These are phyloP conservation scores for Mycosphaerella sp. DNA, from an alignment of 2,329 filamentous ascomycete species.

Conservation along the genomic window DNA sequence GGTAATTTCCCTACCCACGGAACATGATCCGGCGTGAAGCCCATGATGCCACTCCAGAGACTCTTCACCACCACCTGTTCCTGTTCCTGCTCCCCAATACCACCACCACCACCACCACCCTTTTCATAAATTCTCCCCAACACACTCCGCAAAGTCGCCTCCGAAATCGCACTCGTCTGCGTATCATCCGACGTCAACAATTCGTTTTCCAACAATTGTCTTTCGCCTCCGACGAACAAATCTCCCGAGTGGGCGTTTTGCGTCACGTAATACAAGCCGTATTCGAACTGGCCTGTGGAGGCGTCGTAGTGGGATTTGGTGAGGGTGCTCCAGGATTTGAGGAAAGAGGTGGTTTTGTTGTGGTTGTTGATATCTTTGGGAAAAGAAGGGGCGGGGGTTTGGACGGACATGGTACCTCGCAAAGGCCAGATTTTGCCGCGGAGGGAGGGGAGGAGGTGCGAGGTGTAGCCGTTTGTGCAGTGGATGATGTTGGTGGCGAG, in stretches of 20 bases:
- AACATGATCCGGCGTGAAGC: conserved; percentile 16
- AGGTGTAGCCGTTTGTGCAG: conserved; percentile 19
- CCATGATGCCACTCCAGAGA: conserved; percentile 19
- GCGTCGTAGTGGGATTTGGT: conserved; percentile 14
- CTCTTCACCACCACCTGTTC: conserved; percentile 12
- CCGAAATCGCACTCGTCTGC: conserved; percentile 8
- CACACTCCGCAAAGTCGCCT: conserved; percentile 10
- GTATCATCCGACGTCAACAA: conserved; percentile 17
- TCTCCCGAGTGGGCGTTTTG: conserved; percentile 18
- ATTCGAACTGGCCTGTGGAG: conserved; percentile 14
- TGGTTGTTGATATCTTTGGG: conserved; percentile 5
- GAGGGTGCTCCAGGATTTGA: conserved; percentile 17
- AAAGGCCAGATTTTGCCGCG: conserved; percentile 22
- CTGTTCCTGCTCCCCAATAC: too few relatives aligned
- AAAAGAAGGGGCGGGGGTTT: conserved; percentile 10
- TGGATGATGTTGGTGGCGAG: conserved; percentile 16
- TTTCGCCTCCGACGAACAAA: conserved; percentile 20
- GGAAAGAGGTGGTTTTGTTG: too few relatives aligned
- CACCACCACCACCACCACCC: conserved; percentile 7
- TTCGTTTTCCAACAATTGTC: conserved; percentile 8
- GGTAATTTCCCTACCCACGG: conserved; percentile 17
- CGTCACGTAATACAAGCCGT: conserved; percentile 21
- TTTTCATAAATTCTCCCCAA: conserved; percentile 16
- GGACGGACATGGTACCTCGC: conserved; percentile 19
- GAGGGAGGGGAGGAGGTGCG: conserved; percentile 18